Evolutionary conservation across 2,329 filamentous ascomycete species (phyloP).

Genomic region (Scleromitrula shiraiana): DNA sequence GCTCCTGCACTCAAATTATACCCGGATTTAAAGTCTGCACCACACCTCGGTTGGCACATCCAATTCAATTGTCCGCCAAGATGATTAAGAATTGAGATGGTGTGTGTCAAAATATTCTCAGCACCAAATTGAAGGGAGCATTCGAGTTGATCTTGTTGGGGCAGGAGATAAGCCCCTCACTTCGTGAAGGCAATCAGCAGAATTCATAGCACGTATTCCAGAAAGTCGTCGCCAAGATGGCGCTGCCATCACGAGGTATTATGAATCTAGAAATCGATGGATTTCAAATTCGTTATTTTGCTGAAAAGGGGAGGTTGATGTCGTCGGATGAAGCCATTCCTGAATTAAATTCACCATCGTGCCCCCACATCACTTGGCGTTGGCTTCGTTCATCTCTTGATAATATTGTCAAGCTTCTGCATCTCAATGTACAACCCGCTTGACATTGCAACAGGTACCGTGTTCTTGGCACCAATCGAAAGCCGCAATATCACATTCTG

Average conservation of each 20-base stretch:
- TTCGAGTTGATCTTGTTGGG: background rate
- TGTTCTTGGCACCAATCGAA: background rate
- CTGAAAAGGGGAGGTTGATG: constrained; percentile 9
- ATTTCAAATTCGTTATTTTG: background rate
- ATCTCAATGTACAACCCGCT: background rate
- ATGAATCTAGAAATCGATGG: background rate
- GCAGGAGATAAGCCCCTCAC: constrained; percentile 6
- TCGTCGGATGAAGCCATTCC: constrained; percentile 3
- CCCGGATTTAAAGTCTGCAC: background rate
- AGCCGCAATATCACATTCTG: background rate
- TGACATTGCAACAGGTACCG: background rate
- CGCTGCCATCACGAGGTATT: background rate
- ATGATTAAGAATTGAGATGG: background rate
- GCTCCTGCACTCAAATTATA: background rate
- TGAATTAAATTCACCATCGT: constrained; percentile 1
- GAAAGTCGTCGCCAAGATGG: constrained; percentile 2
- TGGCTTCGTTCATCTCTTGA: constrained; percentile 5
- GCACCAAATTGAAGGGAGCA: background rate
- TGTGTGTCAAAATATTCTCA: background rate
- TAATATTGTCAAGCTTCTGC: constrained; percentile 4
- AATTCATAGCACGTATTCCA: background rate
- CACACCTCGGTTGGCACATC: background rate
- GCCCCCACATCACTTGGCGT: background rate
- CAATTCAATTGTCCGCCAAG: background rate
- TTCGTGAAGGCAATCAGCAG: background rate